Evolutionary conservation across 331 rosid species (phyloP).

Genomic region (Dryas integrifolia): DNA sequence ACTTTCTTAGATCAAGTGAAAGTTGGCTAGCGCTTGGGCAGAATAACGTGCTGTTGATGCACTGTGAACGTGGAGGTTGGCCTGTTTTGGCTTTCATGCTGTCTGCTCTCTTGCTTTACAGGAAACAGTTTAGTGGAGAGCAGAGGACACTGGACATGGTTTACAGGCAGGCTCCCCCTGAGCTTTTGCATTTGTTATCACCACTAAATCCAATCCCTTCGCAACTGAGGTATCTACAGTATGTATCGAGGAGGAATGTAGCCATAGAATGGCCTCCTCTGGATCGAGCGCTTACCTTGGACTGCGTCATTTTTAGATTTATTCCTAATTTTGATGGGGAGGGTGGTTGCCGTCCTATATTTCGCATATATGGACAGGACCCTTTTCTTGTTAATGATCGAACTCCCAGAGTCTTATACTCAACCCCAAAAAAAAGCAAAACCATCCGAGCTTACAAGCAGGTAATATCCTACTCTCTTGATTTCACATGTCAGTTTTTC

Average conservation of each 20-base stretch:
- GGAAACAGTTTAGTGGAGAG: constrained; percentile 72
- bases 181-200: constrained; percentile 70
- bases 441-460: constrained; percentile 63
- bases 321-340: constrained; percentile 67
- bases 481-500: neutral
- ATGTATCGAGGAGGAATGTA: constrained; percentile 83
- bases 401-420: constrained; percentile 57
- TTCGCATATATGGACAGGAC: constrained; percentile 82
- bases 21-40: constrained; percentile 91
- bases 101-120: constrained; percentile 73
- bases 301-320: constrained; percentile 77
- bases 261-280: constrained; percentile 90
- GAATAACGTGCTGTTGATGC: constrained; percentile 76
- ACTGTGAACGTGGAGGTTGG: constrained; percentile 97
- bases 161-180: constrained; percentile 78
- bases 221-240: constrained; percentile 83
- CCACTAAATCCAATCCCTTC: constrained; percentile 83
- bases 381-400: constrained; percentile 56
- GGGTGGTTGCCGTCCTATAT: constrained; percentile 80
- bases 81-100: constrained; percentile 90
- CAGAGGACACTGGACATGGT: constrained; percentile 90
- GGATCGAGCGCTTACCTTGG: constrained; percentile 84
- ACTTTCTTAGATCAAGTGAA: constrained; percentile 81
- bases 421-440: constrained; percentile 64
- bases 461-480: constrained; percentile 40